Conservation (phyloP, 2,329 filamentous ascomycete species). For the Onygenales sp. region DNA sequence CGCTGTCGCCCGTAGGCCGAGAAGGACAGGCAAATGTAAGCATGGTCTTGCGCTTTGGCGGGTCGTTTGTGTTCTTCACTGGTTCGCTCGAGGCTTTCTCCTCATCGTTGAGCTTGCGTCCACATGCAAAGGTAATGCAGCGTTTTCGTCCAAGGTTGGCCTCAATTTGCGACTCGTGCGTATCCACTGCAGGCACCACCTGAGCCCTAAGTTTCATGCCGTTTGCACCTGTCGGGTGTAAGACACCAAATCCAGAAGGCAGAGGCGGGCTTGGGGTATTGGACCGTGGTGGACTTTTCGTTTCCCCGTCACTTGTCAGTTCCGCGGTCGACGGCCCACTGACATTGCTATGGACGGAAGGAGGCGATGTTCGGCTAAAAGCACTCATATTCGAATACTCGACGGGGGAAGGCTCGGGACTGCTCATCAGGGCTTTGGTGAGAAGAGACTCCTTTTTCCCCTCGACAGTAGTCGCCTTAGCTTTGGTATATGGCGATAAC, state of each 20-base stretch:
- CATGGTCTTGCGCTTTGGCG: slow-evolving; percentile 33
- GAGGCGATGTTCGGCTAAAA: slow-evolving; percentile 29
- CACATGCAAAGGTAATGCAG: slow-evolving; percentile 88
- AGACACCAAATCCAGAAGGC: slow-evolving; percentile 31
- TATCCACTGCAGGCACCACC: slow-evolving; percentile 15
- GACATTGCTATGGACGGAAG: slow-evolving; percentile 65
- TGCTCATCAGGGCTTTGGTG: slow-evolving; percentile 69
- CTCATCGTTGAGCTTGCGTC: slow-evolving; percentile 44
- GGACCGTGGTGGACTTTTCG: slow-evolving; percentile 81
- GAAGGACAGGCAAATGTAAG: slow-evolving; percentile 40
- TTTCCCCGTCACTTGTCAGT: slow-evolving; percentile 85
- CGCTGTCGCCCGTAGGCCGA: slow-evolving; percentile 18
- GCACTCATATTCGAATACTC: slow-evolving; percentile 14
- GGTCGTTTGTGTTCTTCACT: slow-evolving; percentile 14
- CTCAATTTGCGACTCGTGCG: slow-evolving; percentile 49
- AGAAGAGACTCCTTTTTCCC: slow-evolving; percentile 70
- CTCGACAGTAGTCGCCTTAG: slow-evolving; percentile 35
- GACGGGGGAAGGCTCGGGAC: slow-evolving; percentile 43
- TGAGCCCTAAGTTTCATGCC: not conserved
- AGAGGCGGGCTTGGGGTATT: slow-evolving; percentile 84
- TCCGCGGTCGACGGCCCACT: slow-evolving; percentile 80
- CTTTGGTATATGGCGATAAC: slow-evolving; percentile 37
- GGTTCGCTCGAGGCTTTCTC: slow-evolving; percentile 24
- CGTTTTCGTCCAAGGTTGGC: slow-evolving; percentile 65
- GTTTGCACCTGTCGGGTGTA: slow-evolving; percentile 10